Base-by-base conservation (phyloP, 495 filamentous ascomycete species). In the Xylaria intraflava region DNA sequence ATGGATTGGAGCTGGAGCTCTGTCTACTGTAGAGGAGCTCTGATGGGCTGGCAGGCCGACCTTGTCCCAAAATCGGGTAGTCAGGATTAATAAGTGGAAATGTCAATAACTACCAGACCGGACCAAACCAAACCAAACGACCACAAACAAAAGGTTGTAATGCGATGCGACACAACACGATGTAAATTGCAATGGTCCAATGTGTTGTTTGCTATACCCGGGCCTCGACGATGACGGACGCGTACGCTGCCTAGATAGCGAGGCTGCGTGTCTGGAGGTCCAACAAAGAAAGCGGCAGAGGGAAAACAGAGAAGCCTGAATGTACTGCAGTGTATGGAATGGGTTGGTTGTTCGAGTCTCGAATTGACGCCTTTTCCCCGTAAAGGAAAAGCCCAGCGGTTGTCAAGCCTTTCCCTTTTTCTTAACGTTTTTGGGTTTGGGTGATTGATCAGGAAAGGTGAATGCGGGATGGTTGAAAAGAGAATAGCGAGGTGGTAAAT, bases 391-490 rank as follows among this genome's bases (percentile, higher is more conserved):
- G 64, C 57, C 55, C 56, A 63, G 63, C 66, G 69, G 67, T 24
- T 55, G 52, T 55, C 45, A 45, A 55, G 52, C 52, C 52, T 55
- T 55, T 55, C 52, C 52, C 45, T 49, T 55, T n/a, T 55, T 55
- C 52, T 55, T 49, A 43, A 48, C 52, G 52, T 38, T 40, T 55
- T 55, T 65, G 61, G 65, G 65, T 67, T 56, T 61, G 61, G 62
- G 70, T 53, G 72, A 74, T 72, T 72, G 75, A 79, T 78, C 67
- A 69, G 75, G 77, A 68, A 76, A 78, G 76, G 77, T 72, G 67
- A 77, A 69, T 77, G 76, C 69, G 76, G 76, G 70, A 80, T 77
- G 68, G 65, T 72, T 74, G 76, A 81, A 75, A 83, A 77, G 63
- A 81, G 77, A 64, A 82, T 77, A 77, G 74, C 68, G 72, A 76